Evolutionary conservation across 164 flowering plant genomes (phyloP).

Genomic region (Kingdonia uniflora): DNA sequence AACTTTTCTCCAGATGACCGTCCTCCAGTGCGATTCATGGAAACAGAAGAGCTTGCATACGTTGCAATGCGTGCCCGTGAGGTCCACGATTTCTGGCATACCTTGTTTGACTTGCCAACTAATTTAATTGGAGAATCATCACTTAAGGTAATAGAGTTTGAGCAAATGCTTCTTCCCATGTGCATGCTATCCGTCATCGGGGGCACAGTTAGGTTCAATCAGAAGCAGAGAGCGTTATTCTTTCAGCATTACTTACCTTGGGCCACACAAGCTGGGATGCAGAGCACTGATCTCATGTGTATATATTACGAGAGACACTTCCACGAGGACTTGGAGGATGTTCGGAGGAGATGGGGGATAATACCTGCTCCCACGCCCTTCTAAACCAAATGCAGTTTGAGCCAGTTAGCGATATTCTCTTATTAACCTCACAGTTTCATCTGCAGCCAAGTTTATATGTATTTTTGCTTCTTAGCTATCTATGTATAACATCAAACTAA

Average conservation of each 20-base stretch:
- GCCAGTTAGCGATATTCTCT: too few relatives aligned
- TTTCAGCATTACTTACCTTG: slow-evolving; percentile 78
- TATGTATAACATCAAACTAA: too few relatives aligned
- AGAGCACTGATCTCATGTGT: slow-evolving; percentile 72
- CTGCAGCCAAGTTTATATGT: too few relatives aligned
- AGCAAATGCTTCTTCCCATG: slow-evolving; percentile 95
- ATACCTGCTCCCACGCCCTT: slow-evolving; percentile 50
- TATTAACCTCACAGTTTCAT: too few relatives aligned
- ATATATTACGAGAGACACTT: slow-evolving; percentile 80
- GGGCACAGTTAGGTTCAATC: slow-evolving; percentile 19
- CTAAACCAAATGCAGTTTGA: not conserved
- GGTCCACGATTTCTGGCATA: slow-evolving; percentile 97
- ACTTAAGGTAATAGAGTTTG: slow-evolving; percentile 70
- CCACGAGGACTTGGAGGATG: slow-evolving; percentile 77
- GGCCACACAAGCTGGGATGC: slow-evolving; percentile 64
- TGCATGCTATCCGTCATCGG: slow-evolving; percentile 59
- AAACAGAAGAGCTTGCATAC: slow-evolving; percentile 82
- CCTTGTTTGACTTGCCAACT: slow-evolving; percentile 80
- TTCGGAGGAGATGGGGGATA: slow-evolving; percentile 69
- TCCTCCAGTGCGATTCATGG: slow-evolving; percentile 82
- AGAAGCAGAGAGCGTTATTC: slow-evolving; percentile 62
- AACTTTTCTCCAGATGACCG: slow-evolving; percentile 95
- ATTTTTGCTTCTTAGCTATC: too few relatives aligned
- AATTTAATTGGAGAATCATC: slow-evolving; percentile 36
- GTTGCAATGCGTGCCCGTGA: slow-evolving; percentile 88